phyloP scores from a whole-genome alignment of 768 basidiomycete genomes.

The Albatrellus ellisii region DNA sequence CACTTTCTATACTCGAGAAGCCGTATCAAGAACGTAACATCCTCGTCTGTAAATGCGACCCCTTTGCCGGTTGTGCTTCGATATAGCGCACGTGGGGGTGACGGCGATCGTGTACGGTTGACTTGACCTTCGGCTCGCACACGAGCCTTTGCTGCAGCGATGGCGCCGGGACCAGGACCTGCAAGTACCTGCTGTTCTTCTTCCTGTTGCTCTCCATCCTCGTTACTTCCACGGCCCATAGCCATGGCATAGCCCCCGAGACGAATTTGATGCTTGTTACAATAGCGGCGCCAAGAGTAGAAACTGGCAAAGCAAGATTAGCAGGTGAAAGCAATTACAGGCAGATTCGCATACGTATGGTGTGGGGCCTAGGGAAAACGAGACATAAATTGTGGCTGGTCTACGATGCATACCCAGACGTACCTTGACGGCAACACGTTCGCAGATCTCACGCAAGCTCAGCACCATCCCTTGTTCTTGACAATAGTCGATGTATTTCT shows the following conservation, averaged over 20 bases:
- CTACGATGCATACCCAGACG: slow-evolving; percentile 7
- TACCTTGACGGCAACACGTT: slow-evolving; percentile 75
- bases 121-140: slow-evolving; percentile 23
- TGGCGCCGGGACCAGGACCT: slow-evolving; percentile 27
- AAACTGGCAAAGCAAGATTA: slow-evolving; percentile 33
- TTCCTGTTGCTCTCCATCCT: slow-evolving; percentile 31
- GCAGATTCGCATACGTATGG: slow-evolving; percentile 49
- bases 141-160: slow-evolving; percentile 30
- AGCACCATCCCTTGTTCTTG: slow-evolving; percentile 78
- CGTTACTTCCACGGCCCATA: slow-evolving; percentile 53
- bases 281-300: slow-evolving; percentile 85
- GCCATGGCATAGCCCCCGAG: slow-evolving; percentile 76
- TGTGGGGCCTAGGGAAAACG: slow-evolving; percentile 53
- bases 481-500: slow-evolving; percentile 84
- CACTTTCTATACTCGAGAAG: slow-evolving; percentile 72
- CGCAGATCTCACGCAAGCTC: slow-evolving; percentile 73
- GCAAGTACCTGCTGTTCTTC: slow-evolving; percentile 13
- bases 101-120: slow-evolving; percentile 58
- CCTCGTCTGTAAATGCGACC: slow-evolving; percentile 79
- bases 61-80: slow-evolving; percentile 85
- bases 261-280: slow-evolving; percentile 89
- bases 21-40: slow-evolving; percentile 61
- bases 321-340: background rate
- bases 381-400: background rate
- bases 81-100: slow-evolving; percentile 67